Base-by-base conservation (phyloP, 306 rosid genomes). In the Acacia acuminata region DNA sequence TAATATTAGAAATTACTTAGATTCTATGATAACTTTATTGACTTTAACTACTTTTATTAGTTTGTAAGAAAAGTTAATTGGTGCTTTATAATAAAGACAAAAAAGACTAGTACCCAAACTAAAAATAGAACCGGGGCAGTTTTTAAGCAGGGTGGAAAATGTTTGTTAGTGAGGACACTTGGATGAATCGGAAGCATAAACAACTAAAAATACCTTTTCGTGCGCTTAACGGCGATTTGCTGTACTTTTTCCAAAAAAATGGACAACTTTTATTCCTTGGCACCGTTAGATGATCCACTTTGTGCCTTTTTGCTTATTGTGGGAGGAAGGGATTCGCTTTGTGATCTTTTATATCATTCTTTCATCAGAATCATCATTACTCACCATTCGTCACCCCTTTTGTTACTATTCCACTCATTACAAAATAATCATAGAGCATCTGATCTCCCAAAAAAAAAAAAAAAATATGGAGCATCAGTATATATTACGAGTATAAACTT, bases 301-400 rank as follows among this genome's bases (percentile, higher is more conserved):
- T 27, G 63, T 20, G 63, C 12, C 63, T n/a, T 56, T n/a, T 56
- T 15, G 79, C 73, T 81, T 25, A 22, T 67, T 67, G 83, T 75
- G 75, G 58, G 82, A 60, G 14, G 77, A 14, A 53, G 14, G 24
- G n/a, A 56, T 56, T 25, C 27, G 0, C 9, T 8, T 2, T n/a
- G n/a, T 56, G 36, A 32, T 32, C 19, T 56, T 78, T 7, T 56
- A 14, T 48, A 4, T 47, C 43, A 3, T 1, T 48, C 61, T 47
- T 48, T 47, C 3, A 22, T 22, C 24, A 58, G 83, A 85, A 85
- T 67, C 68, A 15, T 78, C 73, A 68, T 34, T 85, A 8, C 19
- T 42, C 7, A 66, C 85, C 85, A 25, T 24, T 71, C 48, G 12
- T 60, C 78, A 4, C 47, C 55, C 65, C 65, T 19, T 19, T 58